Evolutionary conservation across 495 filamentous ascomycete species (phyloP).

Genomic region (Podospora anserina): DNA sequence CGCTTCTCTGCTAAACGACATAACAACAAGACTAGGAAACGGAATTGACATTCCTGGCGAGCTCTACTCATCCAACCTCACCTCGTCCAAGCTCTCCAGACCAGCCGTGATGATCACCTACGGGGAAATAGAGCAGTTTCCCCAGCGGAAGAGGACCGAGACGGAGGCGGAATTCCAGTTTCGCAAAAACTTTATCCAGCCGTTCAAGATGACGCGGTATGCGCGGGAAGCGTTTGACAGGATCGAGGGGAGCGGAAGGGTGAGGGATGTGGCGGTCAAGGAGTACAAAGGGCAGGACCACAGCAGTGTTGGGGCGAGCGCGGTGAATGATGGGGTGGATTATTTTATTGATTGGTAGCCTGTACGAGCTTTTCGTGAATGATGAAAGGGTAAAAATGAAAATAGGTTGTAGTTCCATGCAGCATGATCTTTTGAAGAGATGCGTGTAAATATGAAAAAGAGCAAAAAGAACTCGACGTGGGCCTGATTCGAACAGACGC

Average conservation of each 20-base stretch:
- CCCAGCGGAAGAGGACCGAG: slow-evolving; percentile 18
- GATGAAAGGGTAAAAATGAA: too few species aligned
- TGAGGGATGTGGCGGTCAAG: slow-evolving; percentile 21
- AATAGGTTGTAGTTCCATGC: too few species aligned
- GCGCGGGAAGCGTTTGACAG: slow-evolving; percentile 19
- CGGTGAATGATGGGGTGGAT: slow-evolving; percentile 25
- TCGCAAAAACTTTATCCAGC: slow-evolving; percentile 8
- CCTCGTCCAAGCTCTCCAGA: not conserved
- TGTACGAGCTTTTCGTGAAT: not conserved
- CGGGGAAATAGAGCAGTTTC: slow-evolving; percentile 22
- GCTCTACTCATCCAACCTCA: not conserved
- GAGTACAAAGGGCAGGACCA: slow-evolving; percentile 26
- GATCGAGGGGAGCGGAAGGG: slow-evolving; percentile 15
- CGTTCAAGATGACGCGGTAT: slow-evolving; percentile 13
- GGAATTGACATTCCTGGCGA: not conserved
- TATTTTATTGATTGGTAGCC: slow-evolving; percentile 26
- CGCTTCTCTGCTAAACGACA: slow-evolving; percentile 6
- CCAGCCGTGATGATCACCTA: slow-evolving; percentile 20
- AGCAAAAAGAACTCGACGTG: slow-evolving; percentile 20
- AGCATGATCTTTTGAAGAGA: too few species aligned
- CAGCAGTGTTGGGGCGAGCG: slow-evolving; percentile 16
- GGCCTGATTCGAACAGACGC: slow-evolving; percentile 29
- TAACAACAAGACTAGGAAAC: not conserved
- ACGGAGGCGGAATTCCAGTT: slow-evolving; percentile 19
- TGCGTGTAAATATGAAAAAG: too few species aligned